Evolutionary conservation across 2,329 filamentous ascomycete species (phyloP).

Genomic region (Trichoderma arundinaceum): DNA sequence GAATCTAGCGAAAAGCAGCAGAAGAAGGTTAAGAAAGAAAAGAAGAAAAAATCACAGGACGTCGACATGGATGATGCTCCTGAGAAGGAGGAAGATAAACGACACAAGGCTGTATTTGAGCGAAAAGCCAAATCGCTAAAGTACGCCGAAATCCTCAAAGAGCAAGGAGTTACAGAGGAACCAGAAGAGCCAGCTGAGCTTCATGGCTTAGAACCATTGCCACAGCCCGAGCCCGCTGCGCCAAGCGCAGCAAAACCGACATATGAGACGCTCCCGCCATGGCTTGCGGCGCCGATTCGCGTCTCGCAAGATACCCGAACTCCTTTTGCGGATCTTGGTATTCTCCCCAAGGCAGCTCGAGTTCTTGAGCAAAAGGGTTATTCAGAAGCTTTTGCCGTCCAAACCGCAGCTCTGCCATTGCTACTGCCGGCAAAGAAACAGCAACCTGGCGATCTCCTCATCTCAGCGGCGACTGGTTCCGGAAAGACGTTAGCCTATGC

Average conservation of each 20-base stretch:
- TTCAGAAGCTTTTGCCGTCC: constrained; percentile 51
- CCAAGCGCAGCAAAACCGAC: constrained; percentile 64
- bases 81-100: constrained; percentile 41
- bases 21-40: constrained; percentile 35
- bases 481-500: constrained; percentile 95
- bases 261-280: constrained; percentile 80
- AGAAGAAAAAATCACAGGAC: constrained; percentile 42
- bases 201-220: constrained; percentile 79
- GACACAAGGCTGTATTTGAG: constrained; percentile 59
- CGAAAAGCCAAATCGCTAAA: constrained; percentile 63
- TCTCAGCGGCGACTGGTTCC: constrained; percentile 92
- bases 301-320: constrained; percentile 65
- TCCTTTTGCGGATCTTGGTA: constrained; percentile 67
- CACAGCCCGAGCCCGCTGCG: constrained; percentile 71
- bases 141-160: constrained; percentile 49
- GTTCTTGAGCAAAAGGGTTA: constrained; percentile 66
- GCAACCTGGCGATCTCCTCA: constrained; percentile 77
- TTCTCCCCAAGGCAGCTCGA: constrained; percentile 64
- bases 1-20: constrained; percentile 30
- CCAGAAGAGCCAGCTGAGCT: constrained; percentile 48
- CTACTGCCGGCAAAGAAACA: constrained; percentile 69
- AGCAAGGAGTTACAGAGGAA: constrained; percentile 44
- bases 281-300: constrained; percentile 78
- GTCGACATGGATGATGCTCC: constrained; percentile 36
- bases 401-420: constrained; percentile 69